Conservation (phyloP, 768 basidiomycete species). For the Tylopilus felleus region DNA sequence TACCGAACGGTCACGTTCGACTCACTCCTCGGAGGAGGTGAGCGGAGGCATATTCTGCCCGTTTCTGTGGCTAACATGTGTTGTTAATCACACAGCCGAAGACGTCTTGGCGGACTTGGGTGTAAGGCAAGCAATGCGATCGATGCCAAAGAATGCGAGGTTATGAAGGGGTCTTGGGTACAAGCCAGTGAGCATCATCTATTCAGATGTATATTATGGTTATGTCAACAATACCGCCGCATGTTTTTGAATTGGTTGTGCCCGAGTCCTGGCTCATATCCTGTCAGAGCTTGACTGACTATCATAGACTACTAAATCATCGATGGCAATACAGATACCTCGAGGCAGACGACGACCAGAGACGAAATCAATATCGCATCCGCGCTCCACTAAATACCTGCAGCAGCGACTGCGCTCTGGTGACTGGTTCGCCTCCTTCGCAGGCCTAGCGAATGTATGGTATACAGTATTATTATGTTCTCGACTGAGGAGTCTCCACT, state of each 20-base stretch:
- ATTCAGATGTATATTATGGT: neutral
- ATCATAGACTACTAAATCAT: no score
- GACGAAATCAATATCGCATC: no score
- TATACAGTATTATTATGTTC: no score
- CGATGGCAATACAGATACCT: no score
- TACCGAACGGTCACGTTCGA: constrained; percentile 34
- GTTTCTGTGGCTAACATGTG: neutral
- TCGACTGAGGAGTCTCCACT: no score
- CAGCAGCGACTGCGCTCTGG: no score
- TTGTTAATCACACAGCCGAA: constrained; percentile 44
- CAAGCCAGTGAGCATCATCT: neutral
- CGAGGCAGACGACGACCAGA: no score
- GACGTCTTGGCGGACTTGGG: constrained; percentile 77
- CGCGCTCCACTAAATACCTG: no score
- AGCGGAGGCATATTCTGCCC: constrained; percentile 4
- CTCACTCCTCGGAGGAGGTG: constrained; percentile 64
- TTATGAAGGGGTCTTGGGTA: constrained; percentile 37
- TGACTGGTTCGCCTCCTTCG: no score
- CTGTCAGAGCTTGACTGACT: neutral
- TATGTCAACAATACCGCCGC: neutral
- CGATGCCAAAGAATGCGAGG: constrained; percentile 66
- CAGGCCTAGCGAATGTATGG: no score
- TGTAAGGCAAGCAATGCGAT: constrained; percentile 73
- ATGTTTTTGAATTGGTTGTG: neutral
- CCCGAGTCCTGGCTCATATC: neutral